Percentiles rank a stretch among this genome's conserved stretches.
Evolutionary conservation across 2,329 filamentous ascomycete genomes (phyloP).

Genomic region (Botrytis pseudocinerea): DNA sequence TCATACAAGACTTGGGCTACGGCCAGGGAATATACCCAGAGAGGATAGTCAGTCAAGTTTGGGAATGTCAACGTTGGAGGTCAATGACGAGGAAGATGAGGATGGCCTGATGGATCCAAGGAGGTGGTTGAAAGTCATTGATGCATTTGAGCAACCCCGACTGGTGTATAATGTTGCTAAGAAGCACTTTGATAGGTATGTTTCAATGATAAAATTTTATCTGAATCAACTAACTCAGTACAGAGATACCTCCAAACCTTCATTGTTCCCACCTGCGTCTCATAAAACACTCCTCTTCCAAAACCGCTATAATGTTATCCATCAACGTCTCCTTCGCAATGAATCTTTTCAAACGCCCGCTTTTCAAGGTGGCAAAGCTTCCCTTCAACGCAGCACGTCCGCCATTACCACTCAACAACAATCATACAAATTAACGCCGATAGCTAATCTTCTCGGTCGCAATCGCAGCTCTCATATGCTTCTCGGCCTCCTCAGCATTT

Average conservation of each 20-base stretch:
- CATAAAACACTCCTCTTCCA: conserved; percentile 86
- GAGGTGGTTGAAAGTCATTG: conserved; percentile 80
- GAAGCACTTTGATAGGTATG: conserved; percentile 86
- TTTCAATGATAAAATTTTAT: conserved; percentile 36
- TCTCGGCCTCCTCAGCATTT: conserved; percentile 76
- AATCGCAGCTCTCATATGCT: conserved; percentile 84
- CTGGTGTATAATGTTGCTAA: conserved; percentile 75
- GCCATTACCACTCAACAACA: conserved; percentile 55
- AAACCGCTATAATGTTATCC: conserved; percentile 87
- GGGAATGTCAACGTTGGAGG: conserved; percentile 54
- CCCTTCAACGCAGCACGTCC: conserved; percentile 60
- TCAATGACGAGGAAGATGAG: conserved; percentile 57
- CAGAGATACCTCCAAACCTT: conserved; percentile 63
- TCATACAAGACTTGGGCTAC: conserved; percentile 57
- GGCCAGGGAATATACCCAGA: conserved; percentile 50
- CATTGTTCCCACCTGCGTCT: conserved; percentile 71
- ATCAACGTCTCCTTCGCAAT: conserved; percentile 88
- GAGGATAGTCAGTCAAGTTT: conserved; percentile 69
- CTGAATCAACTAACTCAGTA: conserved; percentile 23
- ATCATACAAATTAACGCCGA: conserved; percentile 85
- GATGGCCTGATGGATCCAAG: conserved; percentile 64
- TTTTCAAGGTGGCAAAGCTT: conserved; percentile 61
- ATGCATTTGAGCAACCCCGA: conserved; percentile 82
- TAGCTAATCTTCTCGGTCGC: conserved; percentile 73
- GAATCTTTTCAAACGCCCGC: conserved; percentile 87